A percentile compares a stretch with the other conserved stretches of the same genome.
These are phyloP conservation scores for Basidiobolus meristosporus DNA, from an alignment of 371 early-diverging fungal species.

Conservation along the genomic window DNA sequence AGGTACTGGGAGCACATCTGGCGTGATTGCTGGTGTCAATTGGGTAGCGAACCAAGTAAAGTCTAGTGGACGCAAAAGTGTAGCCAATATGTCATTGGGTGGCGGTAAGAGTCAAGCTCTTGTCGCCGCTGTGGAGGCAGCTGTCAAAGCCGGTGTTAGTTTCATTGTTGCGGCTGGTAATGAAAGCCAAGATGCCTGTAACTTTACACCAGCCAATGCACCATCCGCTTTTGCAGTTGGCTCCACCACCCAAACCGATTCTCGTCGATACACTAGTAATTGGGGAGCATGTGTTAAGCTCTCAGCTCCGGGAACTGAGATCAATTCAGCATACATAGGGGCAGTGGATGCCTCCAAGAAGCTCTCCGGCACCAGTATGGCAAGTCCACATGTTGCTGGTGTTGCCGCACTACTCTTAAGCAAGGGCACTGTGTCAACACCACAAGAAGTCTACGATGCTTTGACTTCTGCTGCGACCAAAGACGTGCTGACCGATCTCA, in stretches of 20 bases:
- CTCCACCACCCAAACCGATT: constrained; percentile 32
- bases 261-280: constrained; percentile 45
- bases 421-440: not conserved
- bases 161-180: constrained; percentile 51
- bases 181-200: constrained; percentile 22
- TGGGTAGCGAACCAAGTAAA: constrained; percentile 5
- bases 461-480: too few species aligned
- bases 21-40: constrained; percentile 40
- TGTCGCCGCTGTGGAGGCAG: constrained; percentile 10
- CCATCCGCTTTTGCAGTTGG: constrained; percentile 36
- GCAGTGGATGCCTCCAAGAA: constrained; percentile 11
- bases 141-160: constrained; percentile 15
- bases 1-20: constrained; percentile 31
- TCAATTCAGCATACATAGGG: not conserved
- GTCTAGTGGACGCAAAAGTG: not conserved
- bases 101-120: constrained; percentile 20
- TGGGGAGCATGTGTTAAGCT: constrained; percentile 50
- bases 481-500: too few species aligned
- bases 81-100: constrained; percentile 35
- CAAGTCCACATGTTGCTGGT: constrained; percentile 43
- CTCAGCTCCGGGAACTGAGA: constrained; percentile 15
- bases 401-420: constrained; percentile 14
- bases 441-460: constrained; percentile 10
- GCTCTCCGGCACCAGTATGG: constrained; percentile 65
- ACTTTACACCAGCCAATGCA: constrained; percentile 33